Percentiles rank a stretch among this genome's conserved stretches.
Conservation (phyloP, 768 basidiomycete genomes). For the Amylocystis lapponica region DNA sequence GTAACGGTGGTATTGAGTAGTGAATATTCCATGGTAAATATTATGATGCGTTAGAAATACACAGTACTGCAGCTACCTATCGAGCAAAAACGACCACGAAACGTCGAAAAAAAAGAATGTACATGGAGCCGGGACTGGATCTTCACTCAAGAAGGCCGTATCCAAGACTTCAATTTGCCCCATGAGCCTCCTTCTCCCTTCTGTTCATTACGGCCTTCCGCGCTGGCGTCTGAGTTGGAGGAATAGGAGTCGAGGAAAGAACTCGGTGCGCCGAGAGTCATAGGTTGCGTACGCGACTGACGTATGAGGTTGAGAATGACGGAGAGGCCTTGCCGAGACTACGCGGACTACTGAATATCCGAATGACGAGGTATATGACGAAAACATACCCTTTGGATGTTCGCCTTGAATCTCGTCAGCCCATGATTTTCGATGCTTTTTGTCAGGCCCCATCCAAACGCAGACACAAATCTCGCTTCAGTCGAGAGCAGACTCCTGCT, state of each 20-base stretch:
- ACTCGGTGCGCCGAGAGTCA: conserved; percentile 36
- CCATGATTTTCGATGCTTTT: conserved; percentile 85
- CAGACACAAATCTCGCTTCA: conserved; percentile 81
- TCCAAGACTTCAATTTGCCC: conserved; percentile 39
- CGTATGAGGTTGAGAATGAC: conserved; percentile 75
- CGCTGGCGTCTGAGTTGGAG: not conserved
- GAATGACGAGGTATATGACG: conserved; percentile 6
- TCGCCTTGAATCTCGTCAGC: conserved; percentile 76
- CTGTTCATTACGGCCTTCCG: not conserved
- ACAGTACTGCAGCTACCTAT: too few relatives aligned
- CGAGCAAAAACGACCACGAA: too few relatives aligned
- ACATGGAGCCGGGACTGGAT: too few relatives aligned
- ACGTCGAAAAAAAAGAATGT: too few relatives aligned
- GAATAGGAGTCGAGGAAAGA: conserved; percentile 24
- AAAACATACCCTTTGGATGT: conserved; percentile 68
- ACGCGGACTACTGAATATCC: conserved; percentile 7
- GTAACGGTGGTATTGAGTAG: too few relatives aligned
- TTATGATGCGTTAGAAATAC: too few relatives aligned
- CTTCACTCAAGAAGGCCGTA: conserved; percentile 16
- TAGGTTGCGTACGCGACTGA: conserved; percentile 62
- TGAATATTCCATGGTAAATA: too few relatives aligned
- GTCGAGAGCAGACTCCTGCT: conserved; percentile 83
- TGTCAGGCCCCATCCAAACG: conserved; percentile 87
- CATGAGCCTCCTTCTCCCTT: conserved; percentile 22
- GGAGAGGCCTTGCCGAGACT: conserved; percentile 88